Conservation (phyloP, 2,329 filamentous ascomycete genomes). For the Chalaropsis ovoidea region DNA sequence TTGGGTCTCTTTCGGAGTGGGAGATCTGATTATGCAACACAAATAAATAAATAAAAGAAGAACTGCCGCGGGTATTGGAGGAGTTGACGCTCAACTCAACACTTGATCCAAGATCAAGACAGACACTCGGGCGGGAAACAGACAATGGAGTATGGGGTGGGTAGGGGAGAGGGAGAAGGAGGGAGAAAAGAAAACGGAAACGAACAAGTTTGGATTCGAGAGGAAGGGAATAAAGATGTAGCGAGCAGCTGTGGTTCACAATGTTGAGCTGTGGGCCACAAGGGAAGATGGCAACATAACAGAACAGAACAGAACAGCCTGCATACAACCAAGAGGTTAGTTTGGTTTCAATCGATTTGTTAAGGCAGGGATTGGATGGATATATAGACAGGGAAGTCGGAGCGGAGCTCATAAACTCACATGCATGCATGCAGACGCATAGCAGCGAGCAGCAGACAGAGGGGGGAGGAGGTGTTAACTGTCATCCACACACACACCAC, state of each 20-base stretch:
- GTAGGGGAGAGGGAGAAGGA: background rate
- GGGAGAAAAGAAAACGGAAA: conserved; percentile 12
- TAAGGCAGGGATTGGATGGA: conserved; percentile 10
- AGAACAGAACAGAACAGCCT: background rate
- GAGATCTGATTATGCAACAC: conserved; percentile 7
- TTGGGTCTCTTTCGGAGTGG: background rate
- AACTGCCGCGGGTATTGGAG: background rate
- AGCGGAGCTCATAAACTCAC: background rate
- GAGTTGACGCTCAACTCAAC: background rate
- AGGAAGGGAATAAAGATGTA: background rate
- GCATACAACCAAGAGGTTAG: background rate
- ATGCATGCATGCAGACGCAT: background rate
- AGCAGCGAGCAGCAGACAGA: background rate
- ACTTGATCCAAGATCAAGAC: background rate
- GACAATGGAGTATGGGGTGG: background rate
- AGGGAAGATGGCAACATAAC: background rate
- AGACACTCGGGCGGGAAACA: background rate
- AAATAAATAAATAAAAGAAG: background rate
- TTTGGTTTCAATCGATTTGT: background rate
- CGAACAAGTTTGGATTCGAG: conserved; percentile 16
- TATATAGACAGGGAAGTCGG: conserved; percentile 2
- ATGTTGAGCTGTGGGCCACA: background rate
- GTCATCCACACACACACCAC: conserved; percentile 6
- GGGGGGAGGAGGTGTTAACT: background rate
- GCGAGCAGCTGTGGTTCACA: conserved; percentile 3